These are phyloP conservation scores for Paramecium tetraurelia DNA, from an alignment of 73 alveolate genomes.

Conservation along the genomic window DNA sequence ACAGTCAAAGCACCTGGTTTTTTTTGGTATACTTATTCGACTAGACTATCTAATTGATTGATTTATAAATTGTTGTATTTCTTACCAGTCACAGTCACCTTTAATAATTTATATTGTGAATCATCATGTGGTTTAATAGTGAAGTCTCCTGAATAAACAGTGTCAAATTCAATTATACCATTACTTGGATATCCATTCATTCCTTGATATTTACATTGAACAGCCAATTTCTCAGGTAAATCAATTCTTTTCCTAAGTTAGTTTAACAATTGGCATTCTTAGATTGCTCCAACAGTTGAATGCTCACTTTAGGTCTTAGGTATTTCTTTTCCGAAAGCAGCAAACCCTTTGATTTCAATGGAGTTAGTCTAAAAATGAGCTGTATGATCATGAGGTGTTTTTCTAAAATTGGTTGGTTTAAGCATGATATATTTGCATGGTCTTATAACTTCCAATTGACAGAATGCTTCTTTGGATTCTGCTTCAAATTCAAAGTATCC, in stretches of 20 bases:
- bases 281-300: neutral
- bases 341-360: neutral
- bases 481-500: conserved; percentile 71
- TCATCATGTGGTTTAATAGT: neutral
- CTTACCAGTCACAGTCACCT: neutral
- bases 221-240: neutral
- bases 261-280: neutral
- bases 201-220: neutral
- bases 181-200: neutral
- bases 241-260: conserved; percentile 2
- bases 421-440: conserved; percentile 64
- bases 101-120: neutral
- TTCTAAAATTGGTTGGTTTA: conserved; percentile 70
- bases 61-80: neutral
- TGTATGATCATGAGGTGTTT: conserved; percentile 55
- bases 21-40: neutral
- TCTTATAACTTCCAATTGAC: conserved; percentile 40
- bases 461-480: neutral
- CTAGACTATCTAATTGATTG: neutral
- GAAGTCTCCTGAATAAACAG: neutral
- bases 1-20: neutral
- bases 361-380: neutral
- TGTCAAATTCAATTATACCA: conserved; percentile 5
- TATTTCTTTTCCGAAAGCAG: conserved; percentile 1
- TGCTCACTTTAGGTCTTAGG: neutral